Evolutionary conservation across 2,329 filamentous ascomycete species (phyloP), one percentile per base, ranked within the genome.

Genomic region (Penicillium sp.): DNA sequence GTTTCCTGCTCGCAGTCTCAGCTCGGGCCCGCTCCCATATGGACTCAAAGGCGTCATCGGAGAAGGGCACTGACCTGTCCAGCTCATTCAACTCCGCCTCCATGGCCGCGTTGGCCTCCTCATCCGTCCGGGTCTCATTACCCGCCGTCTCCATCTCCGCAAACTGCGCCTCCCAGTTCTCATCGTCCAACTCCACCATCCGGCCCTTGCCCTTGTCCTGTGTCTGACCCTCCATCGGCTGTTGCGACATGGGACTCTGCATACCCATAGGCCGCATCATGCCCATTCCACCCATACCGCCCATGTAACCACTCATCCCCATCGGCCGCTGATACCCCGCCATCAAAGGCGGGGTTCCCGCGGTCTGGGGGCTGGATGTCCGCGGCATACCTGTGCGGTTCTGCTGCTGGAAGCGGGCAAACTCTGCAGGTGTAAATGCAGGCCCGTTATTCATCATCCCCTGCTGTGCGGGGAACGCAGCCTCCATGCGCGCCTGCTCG

Each of bases 111-210:
- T 88, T 86, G 46, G 88, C 87, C 64, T 84, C 76, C 31, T 74
- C 75, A 54, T 84, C 82, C 49, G 52, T 60, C 46, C 81, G 69
- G 47, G 75, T 75, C 60, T 78, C 75, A 46, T 74, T 70, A 43
- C 78, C 75, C 33, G 73, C 72, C 12, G 73, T 74, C 67, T 92
- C 89, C 67, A 96, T 84, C 71, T 93, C 83, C 49, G 89, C 88
- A 70, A 98, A 98, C 70, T 97, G 90, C 62, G 90, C 89, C 72
- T 97, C 92, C 93, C 93, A 97, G 66, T 95, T 87, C 64, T 86
- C 78, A 61, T 98, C 92, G 67, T 96, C 89, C 23, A 97, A 81
- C 74, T 97, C 93, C 10, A 97, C 86, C 74, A 97, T 81, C 31
- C 81, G 75, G 5, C 76, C 82, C 71, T 95, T 95, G 33, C 88